A percentile compares a stretch with the other conserved stretches of the same genome.
phyloP scores from a whole-genome alignment of 2,329 filamentous ascomycete genomes.

The Paraphaeosphaeria minitans region DNA sequence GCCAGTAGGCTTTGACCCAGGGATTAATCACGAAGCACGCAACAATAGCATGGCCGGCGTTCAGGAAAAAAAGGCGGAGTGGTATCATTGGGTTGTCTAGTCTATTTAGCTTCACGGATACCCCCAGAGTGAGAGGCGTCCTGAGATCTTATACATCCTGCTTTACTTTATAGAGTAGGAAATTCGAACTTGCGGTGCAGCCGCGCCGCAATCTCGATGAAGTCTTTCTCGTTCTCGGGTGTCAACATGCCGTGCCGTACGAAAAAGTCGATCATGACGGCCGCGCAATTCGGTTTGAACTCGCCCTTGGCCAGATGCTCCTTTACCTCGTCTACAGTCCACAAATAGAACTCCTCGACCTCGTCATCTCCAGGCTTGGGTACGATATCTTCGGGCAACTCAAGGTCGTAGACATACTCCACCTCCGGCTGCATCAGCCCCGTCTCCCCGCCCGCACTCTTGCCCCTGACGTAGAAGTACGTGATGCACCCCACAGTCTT shows the following conservation, averaged over 20 bases:
- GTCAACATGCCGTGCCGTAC: slow-evolving; percentile 82
- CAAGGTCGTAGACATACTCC: slow-evolving; percentile 89
- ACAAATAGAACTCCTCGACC: slow-evolving; percentile 82
- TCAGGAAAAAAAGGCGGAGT: slow-evolving; percentile 28
- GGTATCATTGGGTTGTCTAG: slow-evolving; percentile 34
- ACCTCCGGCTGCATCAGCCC: slow-evolving; percentile 87
- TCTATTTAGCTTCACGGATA: slow-evolving; percentile 40
- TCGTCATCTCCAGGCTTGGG: slow-evolving; percentile 85
- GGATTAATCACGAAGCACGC: slow-evolving; percentile 2
- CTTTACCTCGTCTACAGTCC: slow-evolving; percentile 76
- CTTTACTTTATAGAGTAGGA: slow-evolving; percentile 52
- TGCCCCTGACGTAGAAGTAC: slow-evolving; percentile 82
- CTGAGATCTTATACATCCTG: slow-evolving; percentile 14
- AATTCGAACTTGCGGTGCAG: slow-evolving; percentile 83
- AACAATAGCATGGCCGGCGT: slow-evolving; percentile 40
- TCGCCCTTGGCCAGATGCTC: slow-evolving; percentile 70
- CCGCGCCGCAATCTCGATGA: slow-evolving; percentile 73
- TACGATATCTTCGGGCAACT: slow-evolving; percentile 69
- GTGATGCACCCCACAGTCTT: slow-evolving; percentile 72
- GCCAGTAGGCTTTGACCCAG: slow-evolving; percentile 56
- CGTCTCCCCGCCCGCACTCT: slow-evolving; percentile 77
- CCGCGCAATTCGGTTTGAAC: slow-evolving; percentile 92
- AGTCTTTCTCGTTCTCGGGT: slow-evolving; percentile 76
- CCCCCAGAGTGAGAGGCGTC: slow-evolving; percentile 30
- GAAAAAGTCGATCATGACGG: slow-evolving; percentile 88